Evolutionary conservation across 306 rosid species (phyloP), one percentile per base, ranked within the genome.

Genomic region (Pyrus betulifolia): DNA sequence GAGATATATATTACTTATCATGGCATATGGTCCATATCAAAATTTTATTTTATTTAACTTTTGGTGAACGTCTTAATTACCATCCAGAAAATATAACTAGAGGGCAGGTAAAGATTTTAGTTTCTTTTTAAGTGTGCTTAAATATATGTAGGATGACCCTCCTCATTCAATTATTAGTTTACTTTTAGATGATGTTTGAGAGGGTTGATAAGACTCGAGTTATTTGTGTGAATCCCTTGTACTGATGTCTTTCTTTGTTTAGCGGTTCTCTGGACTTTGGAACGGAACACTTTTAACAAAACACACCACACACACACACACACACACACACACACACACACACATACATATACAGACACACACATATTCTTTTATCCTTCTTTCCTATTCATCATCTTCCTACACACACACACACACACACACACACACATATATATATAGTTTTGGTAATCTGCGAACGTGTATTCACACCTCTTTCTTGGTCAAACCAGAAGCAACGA

Each of bases 401-500:
- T 49, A 5, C 55, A 49, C 54, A 49, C 25, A 25, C 27, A 23
- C 25, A 25, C 27, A 25, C 27, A 25, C 27, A 25, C 27, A 25
- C 27, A 25, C 27, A 25, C 27, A 25, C 2, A 25, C 1, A 25
- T 25, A 25, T 2, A 49, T 15, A 49, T 15, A 13, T 49, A 18
- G 27, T 22, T 71, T 57, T 22, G 3, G 67, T 58, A 22, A 23
- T 63, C 40, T 17, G 7, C 5, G 23, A 63, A 66, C 49, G 38
- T 45, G 44, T 55, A 33, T 55, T 28, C 57, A 68, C 46, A 77
- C 17, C 31, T 35, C 82, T 76, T 71, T 65, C 49, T 30, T 51
- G 73, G 84, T 76, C 82, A 83, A 49, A 83, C 42, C 12, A 72
- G 72, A 78, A 52, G 38, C 45, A 13, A 59, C 52, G 60, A 3